These are phyloP conservation scores for Didymella sp. DNA, from an alignment of 2,329 filamentous ascomycete genomes.

Conservation along the genomic window DNA sequence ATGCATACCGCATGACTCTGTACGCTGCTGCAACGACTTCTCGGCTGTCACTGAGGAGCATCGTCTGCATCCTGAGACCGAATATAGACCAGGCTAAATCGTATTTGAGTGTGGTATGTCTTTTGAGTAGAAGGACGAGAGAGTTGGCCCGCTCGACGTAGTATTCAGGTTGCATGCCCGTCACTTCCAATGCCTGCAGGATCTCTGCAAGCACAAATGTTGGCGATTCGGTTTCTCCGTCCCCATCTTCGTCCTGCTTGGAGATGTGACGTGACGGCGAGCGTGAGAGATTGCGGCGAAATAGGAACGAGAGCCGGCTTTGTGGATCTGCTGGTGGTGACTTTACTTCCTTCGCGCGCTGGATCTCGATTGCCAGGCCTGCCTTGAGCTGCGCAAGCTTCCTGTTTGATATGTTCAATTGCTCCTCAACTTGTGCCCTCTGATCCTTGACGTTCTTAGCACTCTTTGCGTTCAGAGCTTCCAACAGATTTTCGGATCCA, in stretches of 20 bases:
- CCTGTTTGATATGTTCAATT: slow-evolving; percentile 86
- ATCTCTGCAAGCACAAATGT: slow-evolving; percentile 91
- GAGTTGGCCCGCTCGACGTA: slow-evolving; percentile 93
- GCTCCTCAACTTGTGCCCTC: slow-evolving; percentile 69
- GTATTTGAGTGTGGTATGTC: slow-evolving; percentile 91
- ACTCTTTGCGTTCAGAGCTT: slow-evolving; percentile 92
- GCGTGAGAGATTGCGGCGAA: slow-evolving; percentile 62
- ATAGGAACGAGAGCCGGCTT: slow-evolving; percentile 64
- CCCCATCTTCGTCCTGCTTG: slow-evolving; percentile 67
- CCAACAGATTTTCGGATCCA: slow-evolving; percentile 95
- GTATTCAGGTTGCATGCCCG: slow-evolving; percentile 89
- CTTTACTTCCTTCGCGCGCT: slow-evolving; percentile 63
- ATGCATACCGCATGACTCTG: slow-evolving; percentile 89
- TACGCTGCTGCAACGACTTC: slow-evolving; percentile 97
- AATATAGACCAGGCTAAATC: slow-evolving; percentile 97
- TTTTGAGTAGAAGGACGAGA: slow-evolving; percentile 94
- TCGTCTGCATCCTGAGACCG: slow-evolving; percentile 89
- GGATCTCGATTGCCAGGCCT: slow-evolving; percentile 66
- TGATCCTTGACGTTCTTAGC: slow-evolving; percentile 87
- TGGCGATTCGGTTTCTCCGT: slow-evolving; percentile 77
- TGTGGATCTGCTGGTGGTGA: slow-evolving; percentile 55
- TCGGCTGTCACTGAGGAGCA: slow-evolving; percentile 93
- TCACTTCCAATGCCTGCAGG: slow-evolving; percentile 84
- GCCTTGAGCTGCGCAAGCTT: slow-evolving; percentile 67
- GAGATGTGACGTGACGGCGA: slow-evolving; percentile 57